A percentile compares a stretch with the other conserved stretches of the same genome.
phyloP scores from a whole-genome alignment of 2,329 filamentous ascomycete genomes.

The Ophioceras dolichostomum region DNA sequence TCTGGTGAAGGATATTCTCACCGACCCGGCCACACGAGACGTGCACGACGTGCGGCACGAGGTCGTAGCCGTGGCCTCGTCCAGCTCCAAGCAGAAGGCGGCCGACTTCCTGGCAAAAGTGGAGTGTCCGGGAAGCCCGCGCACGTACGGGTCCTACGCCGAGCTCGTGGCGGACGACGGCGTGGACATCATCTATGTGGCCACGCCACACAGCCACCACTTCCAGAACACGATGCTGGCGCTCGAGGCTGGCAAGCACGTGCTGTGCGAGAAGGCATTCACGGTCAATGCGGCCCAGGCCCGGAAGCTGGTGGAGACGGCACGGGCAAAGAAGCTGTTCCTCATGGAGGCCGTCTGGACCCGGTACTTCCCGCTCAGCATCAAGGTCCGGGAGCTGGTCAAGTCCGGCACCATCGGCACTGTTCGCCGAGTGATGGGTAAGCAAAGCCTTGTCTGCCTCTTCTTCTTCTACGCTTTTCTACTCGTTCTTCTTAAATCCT shows the following conservation, averaged over 20 bases:
- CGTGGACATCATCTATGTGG: conserved; percentile 79
- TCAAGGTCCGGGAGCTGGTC: conserved; percentile 58
- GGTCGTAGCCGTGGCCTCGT: conserved; percentile 70
- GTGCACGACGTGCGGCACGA: conserved; percentile 65
- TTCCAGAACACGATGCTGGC: conserved; percentile 85
- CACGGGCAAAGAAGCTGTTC: conserved; percentile 60
- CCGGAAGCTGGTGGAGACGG: conserved; percentile 58
- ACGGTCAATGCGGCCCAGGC: conserved; percentile 74
- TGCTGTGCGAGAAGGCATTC: conserved; percentile 84
- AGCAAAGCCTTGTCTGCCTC: conserved; percentile 10
- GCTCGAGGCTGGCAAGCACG: conserved; percentile 72
- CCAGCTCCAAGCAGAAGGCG: conserved; percentile 57
- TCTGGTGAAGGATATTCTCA: conserved; percentile 68
- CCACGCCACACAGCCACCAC: conserved; percentile 85
- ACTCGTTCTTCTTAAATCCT: background rate
- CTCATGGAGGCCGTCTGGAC: conserved; percentile 89
- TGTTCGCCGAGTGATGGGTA: conserved; percentile 46
- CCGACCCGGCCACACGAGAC: conserved; percentile 56
- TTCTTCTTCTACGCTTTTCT: background rate
- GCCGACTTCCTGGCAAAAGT: conserved; percentile 61
- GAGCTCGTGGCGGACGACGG: conserved; percentile 68
- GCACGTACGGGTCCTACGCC: conserved; percentile 69
- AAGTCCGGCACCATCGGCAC: conserved; percentile 41
- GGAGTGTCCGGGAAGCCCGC: conserved; percentile 50
- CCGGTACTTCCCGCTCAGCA: conserved; percentile 72